Evolutionary conservation across 208 protist genomes (phyloP).

Genomic region (Borovskyia barvae): DNA sequence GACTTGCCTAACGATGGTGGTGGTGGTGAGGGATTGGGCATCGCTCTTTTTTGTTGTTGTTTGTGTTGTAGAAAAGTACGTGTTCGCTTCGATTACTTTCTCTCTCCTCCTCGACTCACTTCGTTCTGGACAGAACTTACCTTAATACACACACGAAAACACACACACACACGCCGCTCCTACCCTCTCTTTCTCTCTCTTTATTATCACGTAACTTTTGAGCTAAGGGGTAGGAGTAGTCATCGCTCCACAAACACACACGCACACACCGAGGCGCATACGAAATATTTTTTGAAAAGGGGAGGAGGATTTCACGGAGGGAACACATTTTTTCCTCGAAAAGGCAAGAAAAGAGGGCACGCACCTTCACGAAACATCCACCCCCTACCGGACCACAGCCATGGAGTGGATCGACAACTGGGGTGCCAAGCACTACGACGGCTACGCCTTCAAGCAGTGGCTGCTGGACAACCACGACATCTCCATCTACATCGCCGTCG

Average conservation of each 20-base stretch:
- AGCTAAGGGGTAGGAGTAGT: no score
- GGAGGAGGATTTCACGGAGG: no score
- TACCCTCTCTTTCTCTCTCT: neutral
- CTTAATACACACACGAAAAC: neutral
- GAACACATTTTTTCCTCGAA: neutral
- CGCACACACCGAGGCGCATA: neutral
- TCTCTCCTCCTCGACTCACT: neutral
- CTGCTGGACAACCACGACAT: slow-evolving; percentile 62
- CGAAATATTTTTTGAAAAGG: no score
- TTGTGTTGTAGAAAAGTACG: no score
- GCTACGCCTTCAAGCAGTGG: slow-evolving; percentile 52
- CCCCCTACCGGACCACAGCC: no score
- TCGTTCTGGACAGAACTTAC: slow-evolving; percentile 1
- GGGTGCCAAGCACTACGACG: slow-evolving; percentile 53
- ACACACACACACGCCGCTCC: neutral
- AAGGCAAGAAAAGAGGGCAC: neutral
- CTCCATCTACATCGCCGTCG: slow-evolving; percentile 42
- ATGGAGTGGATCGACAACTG: slow-evolving; percentile 54
- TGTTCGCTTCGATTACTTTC: no score
- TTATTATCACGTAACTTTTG: no score
- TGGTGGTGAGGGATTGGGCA: no score
- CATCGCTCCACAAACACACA: neutral
- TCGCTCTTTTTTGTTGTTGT: no score
- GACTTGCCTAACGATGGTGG: no score
- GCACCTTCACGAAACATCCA: no score